phyloP scores from a whole-genome alignment of 129 eudicot genomes.

The Rutidosis leptorrhynchoides region DNA sequence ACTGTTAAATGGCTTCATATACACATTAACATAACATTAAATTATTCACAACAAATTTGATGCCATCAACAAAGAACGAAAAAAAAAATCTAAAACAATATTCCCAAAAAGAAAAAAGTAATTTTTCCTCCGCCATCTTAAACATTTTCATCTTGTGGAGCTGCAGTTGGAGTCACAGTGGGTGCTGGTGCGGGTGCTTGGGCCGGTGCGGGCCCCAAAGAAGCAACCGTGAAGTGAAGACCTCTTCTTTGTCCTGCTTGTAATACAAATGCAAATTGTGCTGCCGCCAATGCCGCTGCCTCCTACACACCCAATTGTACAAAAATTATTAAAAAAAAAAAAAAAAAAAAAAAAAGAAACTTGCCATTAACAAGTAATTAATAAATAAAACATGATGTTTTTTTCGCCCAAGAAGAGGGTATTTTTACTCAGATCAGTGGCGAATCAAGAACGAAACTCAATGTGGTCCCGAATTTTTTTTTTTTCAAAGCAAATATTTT shows the following conservation, averaged over 20 bases:
- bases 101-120: conserved; percentile 1
- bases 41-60: conserved; percentile 40
- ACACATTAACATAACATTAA: conserved; percentile 31
- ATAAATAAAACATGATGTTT: too few relatives aligned
- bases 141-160: conserved; percentile 54
- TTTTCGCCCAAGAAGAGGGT: too few relatives aligned
- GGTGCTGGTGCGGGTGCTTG: conserved; percentile 44
- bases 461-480: too few relatives aligned
- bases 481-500: too few relatives aligned
- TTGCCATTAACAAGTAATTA: too few relatives aligned
- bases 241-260: conserved; percentile 63
- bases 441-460: too few relatives aligned
- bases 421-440: too few relatives aligned
- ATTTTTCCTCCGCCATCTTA: conserved; percentile 39
- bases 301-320: conserved; percentile 44
- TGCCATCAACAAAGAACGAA: conserved; percentile 26
- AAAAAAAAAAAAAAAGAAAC: background rate
- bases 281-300: conserved; percentile 79
- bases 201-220: conserved; percentile 41
- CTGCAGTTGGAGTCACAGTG: conserved; percentile 35
- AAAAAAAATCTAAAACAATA: conserved; percentile 16
- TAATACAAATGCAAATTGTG: conserved; percentile 58
- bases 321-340: background rate
- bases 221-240: conserved; percentile 53
- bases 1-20: conserved; percentile 27